Conservation (phyloP, 2,329 filamentous ascomycete genomes). For the Periconia digitata region DNA sequence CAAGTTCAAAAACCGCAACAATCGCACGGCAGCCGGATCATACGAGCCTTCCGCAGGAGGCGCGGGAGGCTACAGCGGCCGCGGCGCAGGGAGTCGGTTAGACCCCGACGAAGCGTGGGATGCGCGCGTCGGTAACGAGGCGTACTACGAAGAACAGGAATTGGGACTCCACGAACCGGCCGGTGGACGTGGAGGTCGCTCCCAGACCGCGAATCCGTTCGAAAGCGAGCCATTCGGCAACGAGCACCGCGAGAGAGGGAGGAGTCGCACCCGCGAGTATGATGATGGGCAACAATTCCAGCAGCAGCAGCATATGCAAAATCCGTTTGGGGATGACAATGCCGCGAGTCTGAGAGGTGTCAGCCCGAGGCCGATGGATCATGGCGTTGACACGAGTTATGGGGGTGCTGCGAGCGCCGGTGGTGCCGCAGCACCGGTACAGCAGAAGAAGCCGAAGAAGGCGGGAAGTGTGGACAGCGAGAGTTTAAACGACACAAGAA, state of each 20-base stretch:
- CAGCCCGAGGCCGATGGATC: constrained; percentile 67
- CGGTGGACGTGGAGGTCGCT: constrained; percentile 37
- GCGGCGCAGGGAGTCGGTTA: constrained; percentile 58
- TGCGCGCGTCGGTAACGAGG: constrained; percentile 72
- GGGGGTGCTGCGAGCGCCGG: constrained; percentile 42
- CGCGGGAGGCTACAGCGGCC: constrained; percentile 35
- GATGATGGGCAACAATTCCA: constrained; percentile 37
- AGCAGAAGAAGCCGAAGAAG: constrained; percentile 42
- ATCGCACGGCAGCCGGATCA: constrained; percentile 67
- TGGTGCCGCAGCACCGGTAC: constrained; percentile 45
- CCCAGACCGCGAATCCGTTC: constrained; percentile 37
- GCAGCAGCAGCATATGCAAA: constrained; percentile 30
- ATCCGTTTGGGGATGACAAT: constrained; percentile 48
- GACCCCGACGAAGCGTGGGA: constrained; percentile 90
- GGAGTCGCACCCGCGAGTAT: constrained; percentile 54
- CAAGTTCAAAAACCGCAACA: constrained; percentile 65
- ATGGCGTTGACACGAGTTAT: constrained; percentile 53
- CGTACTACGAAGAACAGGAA: constrained; percentile 79
- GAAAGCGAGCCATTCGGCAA: constrained; percentile 22
- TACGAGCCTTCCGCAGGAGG: constrained; percentile 66
- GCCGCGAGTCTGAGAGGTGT: constrained; percentile 62
- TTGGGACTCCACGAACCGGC: constrained; percentile 57
- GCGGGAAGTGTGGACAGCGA: constrained; percentile 44
- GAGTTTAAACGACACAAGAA: constrained; percentile 61
- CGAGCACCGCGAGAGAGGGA: constrained; percentile 42